phyloP scores from a whole-genome alignment of 2,329 filamentous ascomycete genomes.

The Colletotrichum viniferum region DNA sequence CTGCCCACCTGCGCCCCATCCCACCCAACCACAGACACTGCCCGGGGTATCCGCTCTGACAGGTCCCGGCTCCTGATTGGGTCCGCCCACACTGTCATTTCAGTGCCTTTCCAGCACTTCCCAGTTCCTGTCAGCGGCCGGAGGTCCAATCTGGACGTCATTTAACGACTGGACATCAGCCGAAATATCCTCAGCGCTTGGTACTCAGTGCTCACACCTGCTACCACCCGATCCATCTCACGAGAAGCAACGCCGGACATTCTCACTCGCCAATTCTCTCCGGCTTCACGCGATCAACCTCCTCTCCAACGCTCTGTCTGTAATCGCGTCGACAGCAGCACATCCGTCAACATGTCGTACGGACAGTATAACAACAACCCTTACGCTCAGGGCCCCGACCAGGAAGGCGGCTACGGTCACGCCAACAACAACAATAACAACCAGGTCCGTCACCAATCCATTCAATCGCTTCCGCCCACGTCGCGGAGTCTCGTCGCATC shows the following conservation, averaged over 20 bases:
- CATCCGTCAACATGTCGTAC: conserved; percentile 58
- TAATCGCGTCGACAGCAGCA: not conserved
- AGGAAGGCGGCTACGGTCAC: conserved; percentile 51
- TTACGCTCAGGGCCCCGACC: conserved; percentile 59
- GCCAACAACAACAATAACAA: conserved; percentile 23
- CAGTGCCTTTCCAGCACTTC: conserved; percentile 16
- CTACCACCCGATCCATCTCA: conserved; percentile 6
- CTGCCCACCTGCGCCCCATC: conserved; percentile 13
- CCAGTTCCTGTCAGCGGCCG: conserved; percentile 16
- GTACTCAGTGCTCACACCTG: not conserved
- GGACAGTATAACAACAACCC: conserved; percentile 68
- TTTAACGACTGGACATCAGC: conserved; percentile 21
- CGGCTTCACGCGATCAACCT: not conserved
- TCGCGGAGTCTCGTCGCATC: not conserved
- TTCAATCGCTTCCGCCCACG: not conserved
- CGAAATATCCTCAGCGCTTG: conserved; percentile 9
- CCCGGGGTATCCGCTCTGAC: conserved; percentile 21
- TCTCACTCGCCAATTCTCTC: not conserved
- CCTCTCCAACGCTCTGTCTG: not conserved
- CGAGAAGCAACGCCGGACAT: not conserved
- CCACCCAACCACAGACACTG: conserved; percentile 18
- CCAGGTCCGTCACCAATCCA: conserved; percentile 41
- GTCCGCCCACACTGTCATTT: conserved; percentile 16
- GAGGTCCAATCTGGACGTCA: conserved; percentile 17
- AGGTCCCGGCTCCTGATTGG: conserved; percentile 20